These are phyloP conservation scores for Ceratocystis harringtonii DNA, from an alignment of 2,329 filamentous ascomycete genomes.

Conservation along the genomic window DNA sequence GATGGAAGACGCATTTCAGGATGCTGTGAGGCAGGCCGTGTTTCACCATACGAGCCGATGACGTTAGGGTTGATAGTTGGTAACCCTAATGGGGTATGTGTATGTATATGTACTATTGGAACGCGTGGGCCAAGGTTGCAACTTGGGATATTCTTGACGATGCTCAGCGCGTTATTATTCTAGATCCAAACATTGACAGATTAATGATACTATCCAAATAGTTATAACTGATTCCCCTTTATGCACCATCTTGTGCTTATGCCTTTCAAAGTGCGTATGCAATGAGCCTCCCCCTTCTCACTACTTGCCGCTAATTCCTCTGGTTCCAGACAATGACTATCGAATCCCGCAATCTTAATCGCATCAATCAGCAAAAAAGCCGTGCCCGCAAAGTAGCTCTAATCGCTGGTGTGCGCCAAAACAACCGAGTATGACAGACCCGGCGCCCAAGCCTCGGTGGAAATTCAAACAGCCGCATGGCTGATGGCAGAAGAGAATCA, in stretches of 20 bases:
- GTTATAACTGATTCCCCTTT: no score
- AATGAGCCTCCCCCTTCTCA: not conserved
- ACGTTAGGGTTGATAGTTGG: not conserved
- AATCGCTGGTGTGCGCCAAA: conserved; percentile 5
- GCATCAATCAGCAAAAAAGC: conserved; percentile 9
- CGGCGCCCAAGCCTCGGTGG: conserved; percentile 8
- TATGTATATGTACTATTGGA: no score
- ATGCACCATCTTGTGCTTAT: not conserved
- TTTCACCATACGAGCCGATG: not conserved
- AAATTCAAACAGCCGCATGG: conserved; percentile 6
- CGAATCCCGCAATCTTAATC: conserved; percentile 8
- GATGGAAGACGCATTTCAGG: not conserved
- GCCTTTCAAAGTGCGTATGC: not conserved
- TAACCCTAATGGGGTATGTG: not conserved
- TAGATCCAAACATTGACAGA: not conserved
- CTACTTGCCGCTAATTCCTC: not conserved
- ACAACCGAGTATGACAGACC: conserved; percentile 1
- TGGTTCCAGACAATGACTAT: not conserved
- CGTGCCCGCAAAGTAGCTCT: conserved; percentile 13
- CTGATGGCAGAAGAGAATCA: conserved; percentile 1
- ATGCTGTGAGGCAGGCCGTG: not conserved
- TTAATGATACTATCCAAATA: not conserved
- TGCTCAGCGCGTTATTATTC: no score
- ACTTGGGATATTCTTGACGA: no score
- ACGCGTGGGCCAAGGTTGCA: no score